Percentiles rank a stretch among this genome's conserved stretches.
Evolutionary conservation across 129 eudicot genomes (phyloP).

Genomic region (Saussurea involucrata): DNA sequence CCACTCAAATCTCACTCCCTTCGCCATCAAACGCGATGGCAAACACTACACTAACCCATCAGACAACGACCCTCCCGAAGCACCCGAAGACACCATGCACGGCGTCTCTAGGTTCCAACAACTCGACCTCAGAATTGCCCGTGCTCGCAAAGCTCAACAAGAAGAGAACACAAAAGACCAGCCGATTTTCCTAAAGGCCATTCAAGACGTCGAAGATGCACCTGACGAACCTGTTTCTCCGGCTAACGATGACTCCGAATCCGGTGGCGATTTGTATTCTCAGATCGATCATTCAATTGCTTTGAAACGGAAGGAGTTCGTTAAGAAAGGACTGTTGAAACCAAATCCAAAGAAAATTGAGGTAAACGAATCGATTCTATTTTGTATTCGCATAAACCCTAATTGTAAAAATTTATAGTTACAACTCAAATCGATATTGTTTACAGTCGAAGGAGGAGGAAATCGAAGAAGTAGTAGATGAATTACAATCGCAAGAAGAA

Average conservation of each 20-base stretch:
- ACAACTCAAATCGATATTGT: neutral
- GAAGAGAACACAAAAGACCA: constrained; percentile 59
- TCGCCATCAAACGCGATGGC: constrained; percentile 60
- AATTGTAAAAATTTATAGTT: neutral
- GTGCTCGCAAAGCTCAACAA: constrained; percentile 68
- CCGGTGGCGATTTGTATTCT: constrained; percentile 80
- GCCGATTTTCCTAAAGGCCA: constrained; percentile 63
- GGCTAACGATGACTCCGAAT: constrained; percentile 29
- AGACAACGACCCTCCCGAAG: constrained; percentile 92
- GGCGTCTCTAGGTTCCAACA: constrained; percentile 87
- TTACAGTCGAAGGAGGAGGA: constrained; percentile 27
- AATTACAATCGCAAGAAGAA: constrained; percentile 71
- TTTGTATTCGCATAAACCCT: neutral
- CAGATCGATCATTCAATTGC: constrained; percentile 89
- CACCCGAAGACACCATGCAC: constrained; percentile 86
- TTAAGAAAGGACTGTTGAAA: constrained; percentile 70
- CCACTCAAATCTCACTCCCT: constrained; percentile 32
- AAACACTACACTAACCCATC: constrained; percentile 75
- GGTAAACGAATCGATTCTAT: constrained; percentile 6
- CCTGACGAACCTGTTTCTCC: constrained; percentile 42
- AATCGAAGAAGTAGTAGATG: constrained; percentile 43
- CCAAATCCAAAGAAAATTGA: constrained; percentile 56
- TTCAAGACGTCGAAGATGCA: constrained; percentile 66
- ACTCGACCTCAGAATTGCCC: constrained; percentile 67
- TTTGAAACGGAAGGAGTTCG: constrained; percentile 79